Conservation (phyloP, 352 stramenopile genomes). For the Phytophthora capsici region DNA sequence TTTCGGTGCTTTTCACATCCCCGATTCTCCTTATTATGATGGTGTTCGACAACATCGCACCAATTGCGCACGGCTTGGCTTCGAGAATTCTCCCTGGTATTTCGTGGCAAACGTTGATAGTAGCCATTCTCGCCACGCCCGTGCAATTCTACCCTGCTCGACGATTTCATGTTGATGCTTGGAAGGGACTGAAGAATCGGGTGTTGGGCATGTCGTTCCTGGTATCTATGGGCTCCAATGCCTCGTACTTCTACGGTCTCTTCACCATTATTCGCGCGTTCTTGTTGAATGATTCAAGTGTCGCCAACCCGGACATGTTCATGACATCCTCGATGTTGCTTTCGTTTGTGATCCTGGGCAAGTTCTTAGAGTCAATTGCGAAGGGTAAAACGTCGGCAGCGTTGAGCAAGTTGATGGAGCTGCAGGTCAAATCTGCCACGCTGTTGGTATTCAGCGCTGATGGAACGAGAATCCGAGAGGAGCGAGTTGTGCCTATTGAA, state of each 20-base stretch:
- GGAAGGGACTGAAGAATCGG: slow-evolving; percentile 90
- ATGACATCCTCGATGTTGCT: slow-evolving; percentile 99
- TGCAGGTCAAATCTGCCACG: slow-evolving; percentile 95
- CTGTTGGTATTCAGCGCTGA: slow-evolving; percentile 87
- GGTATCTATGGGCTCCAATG: slow-evolving; percentile 96
- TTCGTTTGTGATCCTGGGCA: slow-evolving; percentile 98
- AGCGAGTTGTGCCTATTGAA: slow-evolving; percentile 85
- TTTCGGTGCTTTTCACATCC: slow-evolving; percentile 92
- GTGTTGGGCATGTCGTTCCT: slow-evolving; percentile 97
- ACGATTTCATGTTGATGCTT: slow-evolving; percentile 95
- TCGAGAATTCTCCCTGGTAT: slow-evolving; percentile 62
- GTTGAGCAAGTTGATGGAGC: slow-evolving; percentile 95
- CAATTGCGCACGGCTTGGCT: slow-evolving; percentile 58
- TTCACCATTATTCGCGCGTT: slow-evolving; percentile 86
- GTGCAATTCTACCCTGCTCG: slow-evolving; percentile 96
- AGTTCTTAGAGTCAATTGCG: slow-evolving; percentile 95
- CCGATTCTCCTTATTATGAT: slow-evolving; percentile 95
- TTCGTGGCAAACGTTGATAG: slow-evolving; percentile 80
- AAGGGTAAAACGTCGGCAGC: slow-evolving; percentile 95
- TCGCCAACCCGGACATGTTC: slow-evolving; percentile 92
- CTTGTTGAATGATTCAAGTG: slow-evolving; percentile 67
- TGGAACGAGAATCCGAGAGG: slow-evolving; percentile 61
- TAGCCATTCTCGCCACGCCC: slow-evolving; percentile 89
- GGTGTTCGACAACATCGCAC: slow-evolving; percentile 80
- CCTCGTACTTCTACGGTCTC: slow-evolving; percentile 96